Percentiles rank a stretch among this genome's conserved stretches.
phyloP scores from a whole-genome alignment of 2,329 filamentous ascomycete species.

The Aureobasidium sp. region DNA sequence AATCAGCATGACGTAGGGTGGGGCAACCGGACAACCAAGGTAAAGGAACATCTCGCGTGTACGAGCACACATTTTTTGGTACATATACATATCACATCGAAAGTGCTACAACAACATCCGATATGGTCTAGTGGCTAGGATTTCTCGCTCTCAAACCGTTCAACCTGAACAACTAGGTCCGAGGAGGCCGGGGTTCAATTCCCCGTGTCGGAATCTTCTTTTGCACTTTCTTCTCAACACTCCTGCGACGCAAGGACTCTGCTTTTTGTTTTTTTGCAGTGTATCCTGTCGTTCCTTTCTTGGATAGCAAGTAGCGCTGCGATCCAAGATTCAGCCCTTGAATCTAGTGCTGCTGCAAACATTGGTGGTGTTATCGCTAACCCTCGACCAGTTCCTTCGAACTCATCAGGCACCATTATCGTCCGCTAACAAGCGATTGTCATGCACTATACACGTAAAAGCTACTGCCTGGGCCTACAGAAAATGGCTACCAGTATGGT shows the following conservation, averaged over 20 bases:
- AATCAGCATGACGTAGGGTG: neutral
- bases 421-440: too few species aligned
- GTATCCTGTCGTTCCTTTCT: neutral
- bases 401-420: too few species aligned
- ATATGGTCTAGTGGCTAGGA: neutral
- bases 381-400: too few species aligned
- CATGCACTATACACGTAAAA: too few species aligned
- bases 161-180: neutral
- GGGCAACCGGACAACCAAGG: neutral
- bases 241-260: neutral
- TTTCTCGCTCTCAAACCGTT: neutral
- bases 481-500: too few species aligned
- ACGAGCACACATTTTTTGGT: too few species aligned
- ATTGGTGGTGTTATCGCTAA: too few species aligned
- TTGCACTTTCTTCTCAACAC: neutral
- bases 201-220: neutral
- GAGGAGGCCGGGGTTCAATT: neutral
- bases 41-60: neutral
- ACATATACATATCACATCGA: too few species aligned
- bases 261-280: neutral
- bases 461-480: too few species aligned
- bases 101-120: neutral
- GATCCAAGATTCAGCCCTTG: too few species aligned
- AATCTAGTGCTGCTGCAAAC: too few species aligned
- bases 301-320: too few species aligned